These are phyloP conservation scores for Leptodontidium sp. DNA, from an alignment of 2,329 filamentous ascomycete species.

Conservation along the genomic window DNA sequence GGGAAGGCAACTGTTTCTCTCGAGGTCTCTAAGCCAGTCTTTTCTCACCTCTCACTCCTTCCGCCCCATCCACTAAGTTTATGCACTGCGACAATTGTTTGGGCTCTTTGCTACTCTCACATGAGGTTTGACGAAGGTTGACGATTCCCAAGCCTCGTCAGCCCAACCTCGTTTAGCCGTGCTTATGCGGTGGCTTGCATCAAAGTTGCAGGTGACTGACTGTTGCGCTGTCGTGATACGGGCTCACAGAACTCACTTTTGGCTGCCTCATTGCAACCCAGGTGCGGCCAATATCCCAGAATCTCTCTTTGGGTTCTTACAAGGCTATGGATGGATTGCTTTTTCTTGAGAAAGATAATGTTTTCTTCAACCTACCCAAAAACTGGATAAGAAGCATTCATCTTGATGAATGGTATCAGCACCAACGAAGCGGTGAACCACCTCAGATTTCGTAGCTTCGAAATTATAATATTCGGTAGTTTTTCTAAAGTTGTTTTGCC, in stretches of 20 bases:
- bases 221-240: background rate
- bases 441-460: too few relatives aligned
- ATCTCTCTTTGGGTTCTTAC: background rate
- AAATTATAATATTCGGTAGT: too few relatives aligned
- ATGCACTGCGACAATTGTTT: conserved; percentile 3
- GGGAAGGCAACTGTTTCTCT: background rate
- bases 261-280: background rate
- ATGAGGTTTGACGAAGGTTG: conserved; percentile 6
- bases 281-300: background rate
- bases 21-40: background rate
- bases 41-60: background rate
- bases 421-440: too few relatives aligned
- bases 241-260: background rate
- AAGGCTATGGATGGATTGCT: background rate
- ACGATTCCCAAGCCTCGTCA: conserved; percentile 14
- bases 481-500: too few relatives aligned
- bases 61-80: background rate
- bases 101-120: background rate
- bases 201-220: conserved; percentile 14
- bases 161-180: conserved; percentile 8
- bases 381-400: background rate
- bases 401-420: too few relatives aligned
- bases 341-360: background rate
- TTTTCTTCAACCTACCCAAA: background rate
- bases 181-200: conserved; percentile 15